These are phyloP conservation scores for Paraphoma chrysanthemicola DNA, from an alignment of 2,329 filamentous ascomycete genomes.

Conservation along the genomic window DNA sequence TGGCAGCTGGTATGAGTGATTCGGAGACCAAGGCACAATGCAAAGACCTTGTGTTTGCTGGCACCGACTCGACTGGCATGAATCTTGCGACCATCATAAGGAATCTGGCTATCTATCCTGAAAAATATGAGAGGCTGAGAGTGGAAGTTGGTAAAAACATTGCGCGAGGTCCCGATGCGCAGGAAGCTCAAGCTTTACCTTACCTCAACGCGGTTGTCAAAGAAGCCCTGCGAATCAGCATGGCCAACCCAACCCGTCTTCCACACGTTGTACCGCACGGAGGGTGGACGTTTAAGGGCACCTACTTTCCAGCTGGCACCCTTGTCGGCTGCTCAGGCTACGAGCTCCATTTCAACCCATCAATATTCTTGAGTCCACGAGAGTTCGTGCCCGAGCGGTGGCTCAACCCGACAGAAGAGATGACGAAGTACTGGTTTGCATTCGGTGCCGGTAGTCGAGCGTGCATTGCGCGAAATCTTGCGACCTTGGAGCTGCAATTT, in stretches of 20 bases:
- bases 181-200: constrained; percentile 42
- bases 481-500: constrained; percentile 35
- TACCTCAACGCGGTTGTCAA: constrained; percentile 57
- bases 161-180: constrained; percentile 9
- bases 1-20: constrained; percentile 52
- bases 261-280: constrained; percentile 35
- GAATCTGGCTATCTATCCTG: constrained; percentile 23
- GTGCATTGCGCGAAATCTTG: constrained; percentile 42
- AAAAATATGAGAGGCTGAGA: constrained; percentile 25
- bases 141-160: constrained; percentile 26
- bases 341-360: constrained; percentile 33
- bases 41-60: constrained; percentile 56
- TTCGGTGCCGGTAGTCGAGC: constrained; percentile 41
- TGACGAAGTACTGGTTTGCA: constrained; percentile 43
- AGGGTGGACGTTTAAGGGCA: constrained; percentile 36
- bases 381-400: constrained; percentile 41
- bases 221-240: constrained; percentile 54
- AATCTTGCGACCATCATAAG: constrained; percentile 34
- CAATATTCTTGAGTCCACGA: constrained; percentile 22
- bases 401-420: constrained; percentile 32
- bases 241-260: constrained; percentile 44
- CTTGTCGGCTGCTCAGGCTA: constrained; percentile 39
- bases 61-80: constrained; percentile 38
- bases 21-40: constrained; percentile 59
- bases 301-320: constrained; percentile 28